These are phyloP conservation scores for Colletotrichum sp. DNA, from an alignment of 2,329 filamentous ascomycete species.

Conservation along the genomic window DNA sequence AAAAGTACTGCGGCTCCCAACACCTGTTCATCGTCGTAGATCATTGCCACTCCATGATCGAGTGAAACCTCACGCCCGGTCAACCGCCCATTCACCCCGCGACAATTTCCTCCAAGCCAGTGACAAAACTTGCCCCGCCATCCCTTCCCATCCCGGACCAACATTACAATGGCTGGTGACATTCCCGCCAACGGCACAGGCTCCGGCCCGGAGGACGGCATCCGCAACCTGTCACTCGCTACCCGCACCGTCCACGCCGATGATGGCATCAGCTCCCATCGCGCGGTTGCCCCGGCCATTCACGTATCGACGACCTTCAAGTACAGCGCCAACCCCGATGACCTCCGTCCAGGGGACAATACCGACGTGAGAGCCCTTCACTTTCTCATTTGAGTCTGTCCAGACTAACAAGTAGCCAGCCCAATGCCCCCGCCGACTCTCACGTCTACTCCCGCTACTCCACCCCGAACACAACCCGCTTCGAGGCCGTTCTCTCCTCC, in stretches of 20 bases:
- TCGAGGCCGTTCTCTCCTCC: conserved; percentile 81
- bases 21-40: neutral
- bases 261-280: conserved; percentile 73
- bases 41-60: neutral
- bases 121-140: neutral
- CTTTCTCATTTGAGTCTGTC: neutral
- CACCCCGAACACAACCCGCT: conserved; percentile 80
- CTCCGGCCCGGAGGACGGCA: conserved; percentile 13
- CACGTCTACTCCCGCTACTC: conserved; percentile 86
- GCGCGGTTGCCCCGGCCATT: conserved; percentile 85
- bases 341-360: conserved; percentile 60
- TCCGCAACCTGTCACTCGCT: conserved; percentile 58
- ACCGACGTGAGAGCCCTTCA: conserved; percentile 52
- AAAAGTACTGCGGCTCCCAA: neutral
- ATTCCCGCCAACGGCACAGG: neutral
- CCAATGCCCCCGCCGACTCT: conserved; percentile 58
- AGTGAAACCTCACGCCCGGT: neutral
- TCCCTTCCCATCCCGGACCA: neutral
- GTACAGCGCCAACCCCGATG: conserved; percentile 74
- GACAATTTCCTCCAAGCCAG: neutral
- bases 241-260: conserved; percentile 84
- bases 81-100: neutral
- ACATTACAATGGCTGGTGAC: conserved; percentile 1
- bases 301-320: conserved; percentile 93
- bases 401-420: conserved; percentile 35